Evolutionary conservation across 257 asterid species (phyloP).

Genomic region (Rehmannia glutinosa): DNA sequence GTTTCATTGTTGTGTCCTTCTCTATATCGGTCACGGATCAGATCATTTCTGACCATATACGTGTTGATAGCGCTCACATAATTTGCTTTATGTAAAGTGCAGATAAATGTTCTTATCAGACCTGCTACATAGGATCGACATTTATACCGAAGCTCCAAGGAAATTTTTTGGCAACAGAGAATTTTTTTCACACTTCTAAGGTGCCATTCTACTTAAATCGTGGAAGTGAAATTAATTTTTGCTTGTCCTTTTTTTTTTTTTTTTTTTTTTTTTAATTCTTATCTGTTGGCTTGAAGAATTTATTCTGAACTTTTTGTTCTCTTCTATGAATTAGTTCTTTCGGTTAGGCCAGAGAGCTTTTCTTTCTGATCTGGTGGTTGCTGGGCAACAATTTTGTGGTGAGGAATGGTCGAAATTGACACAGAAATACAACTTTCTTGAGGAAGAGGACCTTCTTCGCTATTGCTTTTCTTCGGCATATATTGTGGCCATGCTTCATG

Average conservation of each 20-base stretch:
- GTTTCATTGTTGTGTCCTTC: background rate
- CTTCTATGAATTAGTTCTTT: conserved; percentile 57
- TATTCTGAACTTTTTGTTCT: conserved; percentile 16
- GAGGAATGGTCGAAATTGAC: conserved; percentile 81
- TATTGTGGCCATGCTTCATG: conserved; percentile 91
- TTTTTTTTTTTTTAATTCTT: background rate
- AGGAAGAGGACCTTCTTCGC: conserved; percentile 72
- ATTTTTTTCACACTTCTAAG: conserved; percentile 89
- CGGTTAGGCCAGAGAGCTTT: conserved; percentile 59
- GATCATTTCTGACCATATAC: background rate
- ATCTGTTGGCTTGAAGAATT: background rate
- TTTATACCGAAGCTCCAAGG: conserved; percentile 88
- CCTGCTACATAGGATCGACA: conserved; percentile 70
- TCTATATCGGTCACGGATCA: background rate
- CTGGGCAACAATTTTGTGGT: conserved; percentile 83
- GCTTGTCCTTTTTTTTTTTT: background rate
- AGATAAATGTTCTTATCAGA: conserved; percentile 68
- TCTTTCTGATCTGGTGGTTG: conserved; percentile 73
- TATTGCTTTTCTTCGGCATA: conserved; percentile 98
- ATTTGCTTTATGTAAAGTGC: conserved; percentile 21
- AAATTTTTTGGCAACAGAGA: conserved; percentile 89
- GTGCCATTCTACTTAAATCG: conserved; percentile 22
- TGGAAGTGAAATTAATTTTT: background rate
- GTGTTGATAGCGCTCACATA: background rate
- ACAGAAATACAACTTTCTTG: conserved; percentile 46